Base-by-base conservation (phyloP, 805 yeast genomes). In the Hanseniaspora lindneri region DNA sequence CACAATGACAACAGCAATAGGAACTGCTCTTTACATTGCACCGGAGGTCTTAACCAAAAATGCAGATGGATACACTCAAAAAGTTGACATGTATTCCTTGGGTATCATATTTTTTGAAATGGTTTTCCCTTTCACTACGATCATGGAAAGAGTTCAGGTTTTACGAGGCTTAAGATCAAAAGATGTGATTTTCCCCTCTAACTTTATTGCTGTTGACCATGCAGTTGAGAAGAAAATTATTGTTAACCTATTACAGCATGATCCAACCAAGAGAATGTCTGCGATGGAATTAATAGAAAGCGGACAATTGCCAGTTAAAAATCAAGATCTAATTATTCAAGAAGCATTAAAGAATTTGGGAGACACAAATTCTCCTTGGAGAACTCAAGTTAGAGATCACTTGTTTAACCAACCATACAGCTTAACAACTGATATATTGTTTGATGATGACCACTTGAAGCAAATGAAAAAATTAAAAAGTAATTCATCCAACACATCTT, bases 91-190 rank as follows among this genome's bases (percentile, higher is more conserved):
- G 83, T 92, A 87, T 61, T 87, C 98, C 0, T 66, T 92, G 35
- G 99, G 99, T 3, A 77, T 92, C 30, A 92, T 92, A 1, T 86
- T 92, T 59, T 92, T 92, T 61, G 98, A 92, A 60, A 92, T 92
- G 98, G 75, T 86, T 25, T 86, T 79, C 60, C 71, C 80, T 1
- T 71, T 89, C 56, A 70, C 72, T n/a, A 92, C 99, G 0, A 88
- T 86, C 1, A 92, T 92, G 96, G 99, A 92, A 61, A 72, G 98
- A 46, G 86, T 82, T 10, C 71, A 73, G 41, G 83, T 78, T 7
- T 65, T 92, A n/a, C 74, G 77, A 52, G 69, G 73, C 21, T 63
- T 89, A 47, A 69, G 99, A 49, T 60, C 70, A 1, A 62, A 76
- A 0, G 60, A 71, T 0, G 72, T 86, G 13, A 74, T 73, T 4